Evolutionary conservation across 2,329 filamentous ascomycete genomes (phyloP), one percentile per base, ranked within the genome.

Genomic region (Biscogniauxia mediterranea): DNA sequence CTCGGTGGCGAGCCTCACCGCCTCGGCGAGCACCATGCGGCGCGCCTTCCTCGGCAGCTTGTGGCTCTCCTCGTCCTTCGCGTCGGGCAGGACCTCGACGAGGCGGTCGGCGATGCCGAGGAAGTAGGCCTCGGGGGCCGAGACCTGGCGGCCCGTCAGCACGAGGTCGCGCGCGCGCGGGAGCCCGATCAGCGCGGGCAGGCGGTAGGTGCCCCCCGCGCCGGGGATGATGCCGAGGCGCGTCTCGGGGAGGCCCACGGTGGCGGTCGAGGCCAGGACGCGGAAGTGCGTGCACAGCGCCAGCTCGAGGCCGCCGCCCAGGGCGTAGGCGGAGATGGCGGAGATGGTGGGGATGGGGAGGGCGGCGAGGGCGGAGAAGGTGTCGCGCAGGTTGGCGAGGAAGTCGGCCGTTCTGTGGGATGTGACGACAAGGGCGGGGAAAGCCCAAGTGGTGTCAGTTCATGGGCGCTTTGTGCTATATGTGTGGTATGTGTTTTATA

Each of bases 291-390:
- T 96, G 68, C 90, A 88, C 6, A 99, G 86, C 1, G 93, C 94
- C 57, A 99, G 86, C 78, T 99, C 95, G 66, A 99, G 88, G 54
- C 95, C 95, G 70, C 95, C 95, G 65, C 95, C 95, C 28, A 98
- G 89, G 5, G 95, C 95, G 61, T 91, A 80, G 55, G 91, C 95
- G 58, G 90, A 89, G 64, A 99, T 86, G 60, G 93, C 93, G 3
- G 91, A 89, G 73, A 99, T 94, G 56, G 94, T 96, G 26, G 95
- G 95, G 68, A 98, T 88, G 15, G 90, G 91, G 51, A 99, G 88
- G 62, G 81, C 76, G 26, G 91, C 84, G 61, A 99, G 85, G 51
- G 85, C 81, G 50, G 85, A 80, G 72, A 99, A 88, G 55, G 94
- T 96, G 56, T 77, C 78, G 69, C 94, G 89, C 56, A 99, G 88